Base-by-base conservation (phyloP, 208 protist species). In the Trypanosoma platydactyli region DNA sequence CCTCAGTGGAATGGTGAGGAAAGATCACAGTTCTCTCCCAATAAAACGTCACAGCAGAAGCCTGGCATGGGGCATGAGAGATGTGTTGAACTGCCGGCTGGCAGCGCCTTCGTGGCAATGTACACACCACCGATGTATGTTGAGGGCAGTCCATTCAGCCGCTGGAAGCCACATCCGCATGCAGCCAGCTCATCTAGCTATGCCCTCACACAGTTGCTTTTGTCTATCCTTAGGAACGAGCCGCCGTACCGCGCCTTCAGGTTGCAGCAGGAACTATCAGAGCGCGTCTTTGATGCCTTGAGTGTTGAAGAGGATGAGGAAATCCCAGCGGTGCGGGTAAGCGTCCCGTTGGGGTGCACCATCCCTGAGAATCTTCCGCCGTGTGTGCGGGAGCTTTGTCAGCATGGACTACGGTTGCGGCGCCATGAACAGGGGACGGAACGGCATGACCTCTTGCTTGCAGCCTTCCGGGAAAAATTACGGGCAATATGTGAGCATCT, bases 121-220 rank as follows among this genome's bases (percentile, higher is more conserved):
- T 83, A 81, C 63, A 49, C 67, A 4, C 81, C 81, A 20, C 73
- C 80, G 33, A 22, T 69, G 48, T 76, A 64, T 64, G 54, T 73
- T 38, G 56, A 83, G 66, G 68, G 57, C 25, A 59, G 76, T 6
- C 58, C 48, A 13, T 72, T 60, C 35, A 89, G 76, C 56, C 82
- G 86, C 4, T 93, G 87, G 87, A 41, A 68, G 25, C 81, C 87
- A 16, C 87, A 88, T 48, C 81, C 81, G 18, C 68, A 78, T 13
- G 87, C 87, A 15, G 59, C 66, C 12, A 80, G 71, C 24, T 73
- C 83, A 0, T 56, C 71, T 0, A 83, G 73, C 70, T 93, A 90
- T 72, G 81, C 60, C 2, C 59, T 90, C 15, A 79, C 64, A 35
- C 79, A 88, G 68, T 68, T 93, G 9, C 65, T 89, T 18, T 60